phyloP scores from a whole-genome alignment of 2,329 filamentous ascomycete genomes.

The Aspergillus luchuensis region DNA sequence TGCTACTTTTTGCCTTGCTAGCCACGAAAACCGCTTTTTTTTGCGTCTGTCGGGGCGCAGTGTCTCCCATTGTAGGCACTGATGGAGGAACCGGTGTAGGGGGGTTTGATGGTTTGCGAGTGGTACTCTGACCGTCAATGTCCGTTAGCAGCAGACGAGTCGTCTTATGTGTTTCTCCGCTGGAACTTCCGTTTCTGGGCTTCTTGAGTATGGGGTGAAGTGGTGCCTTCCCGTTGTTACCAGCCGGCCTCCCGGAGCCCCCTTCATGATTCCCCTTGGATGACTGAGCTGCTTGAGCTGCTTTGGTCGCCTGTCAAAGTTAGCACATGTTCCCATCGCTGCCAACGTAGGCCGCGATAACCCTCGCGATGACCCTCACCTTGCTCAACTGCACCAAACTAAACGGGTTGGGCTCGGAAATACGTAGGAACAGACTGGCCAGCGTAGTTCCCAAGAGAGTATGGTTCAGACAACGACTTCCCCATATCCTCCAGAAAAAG shows the following conservation, averaged over 20 bases:
- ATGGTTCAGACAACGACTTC: constrained; percentile 40
- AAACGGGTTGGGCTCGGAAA: constrained; percentile 39
- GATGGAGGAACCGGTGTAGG: constrained; percentile 24
- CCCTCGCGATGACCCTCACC: constrained; percentile 10
- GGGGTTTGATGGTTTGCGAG: constrained; percentile 29
- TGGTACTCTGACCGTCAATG: constrained; percentile 27
- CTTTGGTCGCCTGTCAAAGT: not conserved
- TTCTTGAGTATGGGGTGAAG: constrained; percentile 46
- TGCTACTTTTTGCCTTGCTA: constrained; percentile 29
- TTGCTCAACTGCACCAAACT: constrained; percentile 21
- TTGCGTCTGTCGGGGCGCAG: constrained; percentile 18
- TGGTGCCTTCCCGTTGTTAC: constrained; percentile 12
- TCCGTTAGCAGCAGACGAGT: constrained; percentile 36
- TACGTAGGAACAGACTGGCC: constrained; percentile 47
- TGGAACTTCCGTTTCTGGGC: constrained; percentile 25
- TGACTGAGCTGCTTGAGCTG: not conserved
- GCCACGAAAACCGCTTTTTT: constrained; percentile 35
- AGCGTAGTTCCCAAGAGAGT: constrained; percentile 44
- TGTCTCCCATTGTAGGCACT: constrained; percentile 8
- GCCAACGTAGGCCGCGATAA: not conserved
- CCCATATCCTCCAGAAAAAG: constrained; percentile 57
- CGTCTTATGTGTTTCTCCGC: constrained; percentile 32
- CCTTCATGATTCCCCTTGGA: not conserved
- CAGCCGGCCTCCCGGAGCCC: not conserved
- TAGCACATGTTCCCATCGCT: not conserved